These are phyloP conservation scores for Kwoniella europaea DNA, from an alignment of 768 basidiomycete genomes.

Conservation along the genomic window DNA sequence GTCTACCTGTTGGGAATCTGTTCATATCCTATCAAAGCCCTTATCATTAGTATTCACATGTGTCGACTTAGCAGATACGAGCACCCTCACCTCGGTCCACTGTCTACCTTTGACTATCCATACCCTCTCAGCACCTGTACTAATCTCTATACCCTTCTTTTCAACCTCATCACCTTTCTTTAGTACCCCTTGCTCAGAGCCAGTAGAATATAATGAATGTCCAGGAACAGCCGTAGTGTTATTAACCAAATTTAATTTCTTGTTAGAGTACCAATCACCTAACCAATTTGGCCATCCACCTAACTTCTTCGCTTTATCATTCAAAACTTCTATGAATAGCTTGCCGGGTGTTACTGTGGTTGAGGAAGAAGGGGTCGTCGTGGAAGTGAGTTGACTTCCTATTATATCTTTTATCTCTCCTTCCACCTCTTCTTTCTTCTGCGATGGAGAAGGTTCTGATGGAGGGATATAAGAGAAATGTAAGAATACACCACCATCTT, in stretches of 20 bases:
- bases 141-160: constrained; percentile 34
- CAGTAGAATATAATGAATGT: constrained; percentile 40
- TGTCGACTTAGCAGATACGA: too few species aligned
- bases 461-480: constrained; percentile 56
- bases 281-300: constrained; percentile 56
- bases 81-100: constrained; percentile 52
- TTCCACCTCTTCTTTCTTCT: not conserved
- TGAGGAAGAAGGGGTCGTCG: not conserved
- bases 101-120: constrained; percentile 58
- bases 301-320: constrained; percentile 41
- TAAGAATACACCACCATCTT: constrained; percentile 55
- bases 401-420: constrained; percentile 10
- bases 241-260: constrained; percentile 11
- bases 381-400: constrained; percentile 1
- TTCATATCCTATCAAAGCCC: constrained; percentile 72
- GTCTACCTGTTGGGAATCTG: constrained; percentile 72
- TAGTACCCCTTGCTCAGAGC: constrained; percentile 24
- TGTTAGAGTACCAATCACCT: constrained; percentile 48
- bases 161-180: constrained; percentile 44
- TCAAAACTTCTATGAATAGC: constrained; percentile 48
- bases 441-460: not conserved
- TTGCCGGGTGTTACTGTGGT: constrained; percentile 31
- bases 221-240: constrained; percentile 32
- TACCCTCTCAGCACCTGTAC: constrained; percentile 48
- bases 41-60: too few species aligned